phyloP scores from a whole-genome alignment of 2,329 filamentous ascomycete genomes.

The Pleurostoma richardsiae region DNA sequence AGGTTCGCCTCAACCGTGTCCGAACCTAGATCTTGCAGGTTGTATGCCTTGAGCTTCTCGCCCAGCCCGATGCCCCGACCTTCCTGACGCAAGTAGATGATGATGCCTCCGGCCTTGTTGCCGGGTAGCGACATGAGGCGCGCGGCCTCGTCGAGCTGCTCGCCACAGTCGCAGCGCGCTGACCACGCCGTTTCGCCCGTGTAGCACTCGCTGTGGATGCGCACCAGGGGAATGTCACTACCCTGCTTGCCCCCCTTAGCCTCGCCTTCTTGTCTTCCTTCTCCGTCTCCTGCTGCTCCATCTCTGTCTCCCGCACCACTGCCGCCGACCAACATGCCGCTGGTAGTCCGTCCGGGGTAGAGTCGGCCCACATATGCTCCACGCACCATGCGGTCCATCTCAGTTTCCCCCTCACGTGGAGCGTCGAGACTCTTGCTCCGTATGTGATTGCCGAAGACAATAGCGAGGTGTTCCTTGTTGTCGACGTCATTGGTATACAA shows the following conservation, averaged over 20 bases:
- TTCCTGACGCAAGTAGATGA: constrained; percentile 93
- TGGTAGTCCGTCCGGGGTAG: constrained; percentile 77
- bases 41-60: constrained; percentile 97
- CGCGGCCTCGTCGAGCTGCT: constrained; percentile 94
- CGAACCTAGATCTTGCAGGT: constrained; percentile 92
- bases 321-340: constrained; percentile 48
- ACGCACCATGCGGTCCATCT: constrained; percentile 87
- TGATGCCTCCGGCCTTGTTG: constrained; percentile 70
- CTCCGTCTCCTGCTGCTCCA: constrained; percentile 7
- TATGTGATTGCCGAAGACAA: constrained; percentile 89
- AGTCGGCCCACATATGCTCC: constrained; percentile 88
- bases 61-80: constrained; percentile 91
- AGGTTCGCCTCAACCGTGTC: constrained; percentile 97
- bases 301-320: constrained; percentile 14
- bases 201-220: constrained; percentile 98
- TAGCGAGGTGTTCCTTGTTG: constrained; percentile 93
- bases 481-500: constrained; percentile 91
- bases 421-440: constrained; percentile 69
- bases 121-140: constrained; percentile 77
- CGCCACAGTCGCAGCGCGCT: constrained; percentile 93
- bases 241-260: constrained; percentile 7
- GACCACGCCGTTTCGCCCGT: constrained; percentile 99
- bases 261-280: background rate
- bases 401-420: constrained; percentile 69
- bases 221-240: constrained; percentile 60